A percentile compares a stretch with the other conserved stretches of the same genome.
phyloP scores from a whole-genome alignment of 306 rosid species.

The cucumber (Cucumis sativus) region DNA sequence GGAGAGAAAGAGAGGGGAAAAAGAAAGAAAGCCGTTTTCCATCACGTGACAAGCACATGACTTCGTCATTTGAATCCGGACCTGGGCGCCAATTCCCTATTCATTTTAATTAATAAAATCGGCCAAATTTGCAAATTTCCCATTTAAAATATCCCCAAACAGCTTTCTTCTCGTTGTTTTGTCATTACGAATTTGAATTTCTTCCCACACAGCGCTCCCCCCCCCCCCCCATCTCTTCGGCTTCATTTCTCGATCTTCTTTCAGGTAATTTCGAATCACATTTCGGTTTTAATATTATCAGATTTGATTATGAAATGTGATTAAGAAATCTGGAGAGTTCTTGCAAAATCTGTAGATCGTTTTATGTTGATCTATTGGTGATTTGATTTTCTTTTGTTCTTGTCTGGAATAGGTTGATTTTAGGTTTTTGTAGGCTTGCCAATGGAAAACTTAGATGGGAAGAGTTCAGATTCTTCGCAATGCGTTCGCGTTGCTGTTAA shows the following conservation, averaged over 20 bases:
- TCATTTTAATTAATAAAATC: neutral
- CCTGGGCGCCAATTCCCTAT: slow-evolving; percentile 6
- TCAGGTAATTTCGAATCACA: slow-evolving; percentile 16
- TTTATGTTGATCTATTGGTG: neutral
- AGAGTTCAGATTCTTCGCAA: slow-evolving; percentile 33
- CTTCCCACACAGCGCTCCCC: neutral
- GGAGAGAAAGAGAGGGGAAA: no score
- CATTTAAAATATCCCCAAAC: neutral
- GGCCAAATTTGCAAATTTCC: neutral
- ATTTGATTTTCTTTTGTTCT: neutral
- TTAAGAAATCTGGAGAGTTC: neutral
- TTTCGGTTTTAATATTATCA: neutral
- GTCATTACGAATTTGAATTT: slow-evolving; percentile 8
- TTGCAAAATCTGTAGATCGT: neutral
- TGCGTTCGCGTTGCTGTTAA: slow-evolving; percentile 85
- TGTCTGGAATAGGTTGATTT: neutral
- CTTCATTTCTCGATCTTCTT: slow-evolving; percentile 2
- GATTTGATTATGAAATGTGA: neutral
- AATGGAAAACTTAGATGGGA: slow-evolving; percentile 60
- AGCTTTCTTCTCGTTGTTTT: neutral
- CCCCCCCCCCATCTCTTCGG: neutral
- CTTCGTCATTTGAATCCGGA: slow-evolving; percentile 4
- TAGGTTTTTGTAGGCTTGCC: slow-evolving; percentile 14
- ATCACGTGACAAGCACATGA: slow-evolving; percentile 7
- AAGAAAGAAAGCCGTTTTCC: neutral